Evolutionary conservation across 257 asterid genomes (phyloP), one percentile per base, ranked within the genome.

Genomic region (Solanum phureja): DNA sequence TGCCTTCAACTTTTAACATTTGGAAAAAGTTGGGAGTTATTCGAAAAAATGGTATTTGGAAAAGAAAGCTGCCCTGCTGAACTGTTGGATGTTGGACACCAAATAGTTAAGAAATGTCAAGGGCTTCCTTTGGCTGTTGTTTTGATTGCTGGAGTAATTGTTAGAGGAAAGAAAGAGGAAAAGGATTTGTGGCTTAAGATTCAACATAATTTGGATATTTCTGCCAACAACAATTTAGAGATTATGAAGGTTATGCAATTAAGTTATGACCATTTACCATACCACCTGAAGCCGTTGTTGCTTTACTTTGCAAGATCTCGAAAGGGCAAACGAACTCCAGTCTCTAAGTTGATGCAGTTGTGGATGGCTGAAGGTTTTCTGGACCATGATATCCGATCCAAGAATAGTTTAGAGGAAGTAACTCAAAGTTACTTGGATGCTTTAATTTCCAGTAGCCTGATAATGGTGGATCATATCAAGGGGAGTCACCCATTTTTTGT

Each of bases 311-410:
- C 77, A 46, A 83, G 62, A 16, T 77, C 87, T 89, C 49, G 14
- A 13, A 85, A 86, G 72, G 42, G 19, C 31, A 38, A 23, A 42
- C 73, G 88, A 76, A 91, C 90, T 40, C 62, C 87, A 31, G 88
- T 52, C 6, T 11, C 21, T 19, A 62, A 77, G 72, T 83, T 90
- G 89, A 83, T 44, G 18, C 79, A 83, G 5, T 34, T 86, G 13
- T 89, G 89, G 93, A 79, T 88, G 3, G 90, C 94, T 0, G 92
- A 90, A 88, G 94, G 92, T 8, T 90, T 89, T 19, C 12, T 92
- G 38, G 27, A 74, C 24, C 38, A 87, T 71, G 60, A 52, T 52
- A 34, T 33, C 35, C 5, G 4, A 3, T 33, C 35, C 5, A 33
- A 33, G 35, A 3, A 3, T 33, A 87, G 49, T 42, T 11, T 3